Conservation (phyloP, 2,329 filamentous ascomycete genomes). For the Knoxdaviesia capensis region DNA sequence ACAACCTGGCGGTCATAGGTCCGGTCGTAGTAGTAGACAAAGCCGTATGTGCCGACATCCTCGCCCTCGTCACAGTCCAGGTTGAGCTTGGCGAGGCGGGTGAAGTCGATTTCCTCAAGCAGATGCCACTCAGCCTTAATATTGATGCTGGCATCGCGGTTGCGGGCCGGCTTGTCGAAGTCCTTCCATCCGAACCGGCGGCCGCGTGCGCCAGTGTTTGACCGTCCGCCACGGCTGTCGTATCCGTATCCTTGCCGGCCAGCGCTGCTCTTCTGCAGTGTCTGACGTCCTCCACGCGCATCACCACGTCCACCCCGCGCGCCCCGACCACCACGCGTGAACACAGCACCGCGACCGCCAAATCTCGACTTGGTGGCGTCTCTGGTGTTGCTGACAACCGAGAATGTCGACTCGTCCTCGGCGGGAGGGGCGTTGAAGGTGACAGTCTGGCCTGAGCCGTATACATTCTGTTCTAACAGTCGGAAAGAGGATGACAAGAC, state of each 20-base stretch:
- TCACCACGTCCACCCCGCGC: slow-evolving; percentile 51
- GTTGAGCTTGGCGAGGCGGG: slow-evolving; percentile 85
- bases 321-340: slow-evolving; percentile 71
- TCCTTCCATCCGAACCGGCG: slow-evolving; percentile 97
- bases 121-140: slow-evolving; percentile 92
- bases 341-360: slow-evolving; percentile 61
- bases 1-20: slow-evolving; percentile 85
- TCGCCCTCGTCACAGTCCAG: slow-evolving; percentile 88
- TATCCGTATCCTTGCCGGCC: slow-evolving; percentile 38
- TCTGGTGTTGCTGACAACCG: slow-evolving; percentile 86
- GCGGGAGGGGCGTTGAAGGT: slow-evolving; percentile 79
- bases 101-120: slow-evolving; percentile 97
- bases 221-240: slow-evolving; percentile 56
- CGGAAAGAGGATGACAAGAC: slow-evolving; percentile 6
- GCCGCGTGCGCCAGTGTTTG: slow-evolving; percentile 48
- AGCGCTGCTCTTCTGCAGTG: slow-evolving; percentile 50
- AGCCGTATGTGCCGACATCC: slow-evolving; percentile 87
- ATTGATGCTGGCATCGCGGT: slow-evolving; percentile 88
- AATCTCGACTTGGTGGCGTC: slow-evolving; percentile 74
- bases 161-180: slow-evolving; percentile 92
- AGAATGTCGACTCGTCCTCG: slow-evolving; percentile 95
- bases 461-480: slow-evolving; percentile 72
- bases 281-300: slow-evolving; percentile 34
- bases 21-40: slow-evolving; percentile 97
- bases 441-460: slow-evolving; percentile 71